Conservation (phyloP, 768 basidiomycete species). For the Tubosaeta sp. region DNA sequence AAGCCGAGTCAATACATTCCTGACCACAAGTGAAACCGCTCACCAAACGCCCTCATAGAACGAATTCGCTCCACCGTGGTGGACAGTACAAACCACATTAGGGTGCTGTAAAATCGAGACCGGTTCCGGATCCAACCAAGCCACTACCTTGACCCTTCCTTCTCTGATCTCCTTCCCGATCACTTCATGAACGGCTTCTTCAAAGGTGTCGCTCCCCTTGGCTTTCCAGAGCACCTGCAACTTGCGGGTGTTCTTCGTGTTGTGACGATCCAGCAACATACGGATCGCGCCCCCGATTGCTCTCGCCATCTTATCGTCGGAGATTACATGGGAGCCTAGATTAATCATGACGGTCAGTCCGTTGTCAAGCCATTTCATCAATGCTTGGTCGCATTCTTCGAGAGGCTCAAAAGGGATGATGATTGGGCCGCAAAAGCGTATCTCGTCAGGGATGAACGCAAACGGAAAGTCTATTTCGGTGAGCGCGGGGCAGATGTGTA, state of each 20-base stretch:
- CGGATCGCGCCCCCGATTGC: slow-evolving; percentile 6
- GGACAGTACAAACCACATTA: slow-evolving; percentile 1
- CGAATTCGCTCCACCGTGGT: slow-evolving; percentile 3
- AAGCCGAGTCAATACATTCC: not conserved
- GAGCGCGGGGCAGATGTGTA: slow-evolving; percentile 1
- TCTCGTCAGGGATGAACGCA: slow-evolving; percentile 4
- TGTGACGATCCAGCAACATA: slow-evolving; percentile 2
- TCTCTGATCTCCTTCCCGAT: slow-evolving; percentile 2
- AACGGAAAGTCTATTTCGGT: slow-evolving; percentile 1
- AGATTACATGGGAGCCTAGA: slow-evolving; percentile 2
- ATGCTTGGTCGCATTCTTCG: slow-evolving; percentile 2
- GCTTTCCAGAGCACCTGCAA: slow-evolving; percentile 12
- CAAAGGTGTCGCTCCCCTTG: not conserved
- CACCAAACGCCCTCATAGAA: not conserved
- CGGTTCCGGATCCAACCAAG: slow-evolving; percentile 12
- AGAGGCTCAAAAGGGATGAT: slow-evolving; percentile 4
- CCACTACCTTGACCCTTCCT: slow-evolving; percentile 6
- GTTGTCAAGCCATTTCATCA: slow-evolving; percentile 9
- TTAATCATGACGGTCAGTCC: slow-evolving; percentile 12
- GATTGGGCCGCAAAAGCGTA: slow-evolving; percentile 7
- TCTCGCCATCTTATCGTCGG: not conserved
- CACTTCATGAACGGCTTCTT: not conserved
- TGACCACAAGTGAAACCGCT: not conserved
- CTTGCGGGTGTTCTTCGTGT: not conserved
- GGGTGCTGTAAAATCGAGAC: slow-evolving; percentile 6